Conservation (phyloP, 1,139 yeast species). For the Debaryomyces udenii region DNA sequence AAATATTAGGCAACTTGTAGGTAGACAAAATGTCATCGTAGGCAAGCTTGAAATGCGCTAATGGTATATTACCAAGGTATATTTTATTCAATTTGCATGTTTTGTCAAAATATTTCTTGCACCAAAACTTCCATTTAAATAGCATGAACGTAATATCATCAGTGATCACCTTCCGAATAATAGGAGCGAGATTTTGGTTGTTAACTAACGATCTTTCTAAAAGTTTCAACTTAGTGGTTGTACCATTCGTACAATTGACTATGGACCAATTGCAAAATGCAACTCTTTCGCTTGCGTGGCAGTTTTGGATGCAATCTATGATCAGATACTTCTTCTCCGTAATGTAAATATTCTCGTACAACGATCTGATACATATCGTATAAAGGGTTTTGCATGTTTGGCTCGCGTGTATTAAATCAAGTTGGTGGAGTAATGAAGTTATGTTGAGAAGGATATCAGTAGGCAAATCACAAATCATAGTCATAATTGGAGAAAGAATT, state of each 20-base stretch:
- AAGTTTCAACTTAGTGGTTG: constrained; percentile 10
- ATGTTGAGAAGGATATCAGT: constrained; percentile 9
- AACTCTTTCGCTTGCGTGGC: not conserved
- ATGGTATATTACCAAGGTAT: constrained; percentile 22
- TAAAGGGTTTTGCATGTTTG: constrained; percentile 11
- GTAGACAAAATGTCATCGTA: constrained; percentile 16
- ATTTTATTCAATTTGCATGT: constrained; percentile 9
- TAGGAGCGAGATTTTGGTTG: constrained; percentile 6
- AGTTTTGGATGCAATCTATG: not conserved
- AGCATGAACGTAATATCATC: constrained; percentile 18
- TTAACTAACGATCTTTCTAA: constrained; percentile 12
- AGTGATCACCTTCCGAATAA: constrained; percentile 12
- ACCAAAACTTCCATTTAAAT: constrained; percentile 19
- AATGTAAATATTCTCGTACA: constrained; percentile 16
- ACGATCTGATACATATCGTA: constrained; percentile 4
- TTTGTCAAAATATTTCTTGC: constrained; percentile 6
- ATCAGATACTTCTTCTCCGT: constrained; percentile 9
- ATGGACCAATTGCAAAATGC: constrained; percentile 12
- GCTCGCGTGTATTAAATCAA: constrained; percentile 8
- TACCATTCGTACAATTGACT: constrained; percentile 9
- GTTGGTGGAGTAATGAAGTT: constrained; percentile 10
- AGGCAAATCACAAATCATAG: constrained; percentile 10
- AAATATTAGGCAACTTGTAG: constrained; percentile 11
- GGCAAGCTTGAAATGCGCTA: constrained; percentile 15
- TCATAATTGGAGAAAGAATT: not conserved